A percentile compares a stretch with the other conserved stretches of the same genome.
Conservation (phyloP, 805 yeast genomes). For the Torulaspora maleeae region DNA sequence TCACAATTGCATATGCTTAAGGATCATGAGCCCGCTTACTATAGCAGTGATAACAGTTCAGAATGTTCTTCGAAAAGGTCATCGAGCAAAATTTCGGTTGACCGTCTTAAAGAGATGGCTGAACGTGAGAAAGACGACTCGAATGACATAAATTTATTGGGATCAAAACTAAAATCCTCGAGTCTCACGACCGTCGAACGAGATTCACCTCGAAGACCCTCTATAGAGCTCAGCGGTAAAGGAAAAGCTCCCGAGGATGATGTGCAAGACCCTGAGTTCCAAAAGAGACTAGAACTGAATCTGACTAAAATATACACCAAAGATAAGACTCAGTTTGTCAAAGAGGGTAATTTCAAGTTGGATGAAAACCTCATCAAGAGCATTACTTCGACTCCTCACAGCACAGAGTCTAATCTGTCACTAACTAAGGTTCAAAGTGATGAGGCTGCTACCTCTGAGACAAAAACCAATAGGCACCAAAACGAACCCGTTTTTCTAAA, state of each 20-base stretch:
- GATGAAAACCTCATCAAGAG: slow-evolving; percentile 32
- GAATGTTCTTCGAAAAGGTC: slow-evolving; percentile 28
- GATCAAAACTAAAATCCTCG: slow-evolving; percentile 1
- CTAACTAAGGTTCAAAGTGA: slow-evolving; percentile 5
- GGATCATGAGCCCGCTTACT: slow-evolving; percentile 35
- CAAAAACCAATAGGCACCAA: slow-evolving; percentile 4
- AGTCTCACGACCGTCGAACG: neutral
- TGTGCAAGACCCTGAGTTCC: slow-evolving; percentile 18
- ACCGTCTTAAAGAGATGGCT: slow-evolving; percentile 16
- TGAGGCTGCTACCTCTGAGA: slow-evolving; percentile 5
- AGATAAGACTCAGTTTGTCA: slow-evolving; percentile 34
- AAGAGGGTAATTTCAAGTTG: slow-evolving; percentile 34
- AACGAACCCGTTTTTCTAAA: slow-evolving; percentile 11
- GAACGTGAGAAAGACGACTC: neutral
- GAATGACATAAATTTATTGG: neutral
- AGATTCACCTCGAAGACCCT: neutral
- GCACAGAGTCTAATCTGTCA: slow-evolving; percentile 9
- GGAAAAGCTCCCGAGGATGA: neutral
- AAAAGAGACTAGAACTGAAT: slow-evolving; percentile 27
- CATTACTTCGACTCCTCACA: slow-evolving; percentile 26
- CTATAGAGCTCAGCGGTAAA: neutral
- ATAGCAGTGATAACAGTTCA: slow-evolving; percentile 29
- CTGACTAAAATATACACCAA: slow-evolving; percentile 30
- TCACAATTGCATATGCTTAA: slow-evolving; percentile 40
- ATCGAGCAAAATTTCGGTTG: slow-evolving; percentile 21